These are phyloP conservation scores for Colletotrichum cuscutae DNA, from an alignment of 2,329 filamentous ascomycete species.

Conservation along the genomic window DNA sequence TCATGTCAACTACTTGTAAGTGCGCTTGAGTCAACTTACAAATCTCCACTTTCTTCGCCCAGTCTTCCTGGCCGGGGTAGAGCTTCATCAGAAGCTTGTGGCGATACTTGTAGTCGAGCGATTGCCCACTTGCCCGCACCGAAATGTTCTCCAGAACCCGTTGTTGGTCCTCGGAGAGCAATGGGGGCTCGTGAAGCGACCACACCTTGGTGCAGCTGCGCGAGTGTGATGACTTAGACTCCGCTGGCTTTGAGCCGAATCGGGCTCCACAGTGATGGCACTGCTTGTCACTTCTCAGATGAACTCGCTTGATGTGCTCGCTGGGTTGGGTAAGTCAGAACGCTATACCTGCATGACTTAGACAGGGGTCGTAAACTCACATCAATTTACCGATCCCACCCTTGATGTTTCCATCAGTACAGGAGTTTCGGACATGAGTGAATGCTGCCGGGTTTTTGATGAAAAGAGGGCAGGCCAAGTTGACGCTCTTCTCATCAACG, in stretches of 20 bases:
- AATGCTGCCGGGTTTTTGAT: conserved; percentile 29
- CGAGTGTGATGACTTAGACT: conserved; percentile 30
- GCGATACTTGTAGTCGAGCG: conserved; percentile 31
- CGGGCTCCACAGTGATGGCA: conserved; percentile 31
- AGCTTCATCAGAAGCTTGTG: conserved; percentile 33
- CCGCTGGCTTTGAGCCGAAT: conserved; percentile 27
- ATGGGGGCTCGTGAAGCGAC: conserved; percentile 22
- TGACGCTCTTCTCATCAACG: conserved; percentile 32
- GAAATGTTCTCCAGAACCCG: conserved; percentile 28
- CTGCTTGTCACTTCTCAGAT: conserved; percentile 32
- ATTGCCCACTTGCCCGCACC: conserved; percentile 26
- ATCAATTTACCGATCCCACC: conserved; percentile 33
- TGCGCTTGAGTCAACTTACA: conserved; percentile 2
- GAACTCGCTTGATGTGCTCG: conserved; percentile 32
- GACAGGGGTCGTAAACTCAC: conserved; percentile 1
- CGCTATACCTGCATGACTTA: not conserved
- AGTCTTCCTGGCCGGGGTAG: conserved; percentile 31
- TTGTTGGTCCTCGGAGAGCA: conserved; percentile 26
- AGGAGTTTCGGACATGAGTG: conserved; percentile 29
- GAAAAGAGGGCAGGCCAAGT: conserved; percentile 30
- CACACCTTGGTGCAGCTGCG: conserved; percentile 26
- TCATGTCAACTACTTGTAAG: too few species aligned
- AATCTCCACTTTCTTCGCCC: conserved; percentile 29
- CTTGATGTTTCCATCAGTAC: conserved; percentile 33
- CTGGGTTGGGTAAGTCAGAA: conserved; percentile 13